These are phyloP conservation scores for Porpolomopsis calyptriformis DNA, from an alignment of 768 basidiomycete genomes.

Conservation along the genomic window DNA sequence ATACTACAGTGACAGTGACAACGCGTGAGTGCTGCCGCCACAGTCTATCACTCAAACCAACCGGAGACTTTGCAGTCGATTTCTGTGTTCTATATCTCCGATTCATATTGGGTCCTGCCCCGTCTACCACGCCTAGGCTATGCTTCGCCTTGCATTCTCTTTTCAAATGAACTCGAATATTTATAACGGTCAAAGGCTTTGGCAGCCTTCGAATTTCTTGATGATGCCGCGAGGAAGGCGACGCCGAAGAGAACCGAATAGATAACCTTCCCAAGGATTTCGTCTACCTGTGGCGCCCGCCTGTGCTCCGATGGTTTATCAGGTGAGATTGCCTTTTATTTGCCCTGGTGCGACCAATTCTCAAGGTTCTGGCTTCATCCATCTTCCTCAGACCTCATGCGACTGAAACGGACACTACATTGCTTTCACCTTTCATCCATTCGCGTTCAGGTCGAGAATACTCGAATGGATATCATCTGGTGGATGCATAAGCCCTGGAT, in stretches of 20 bases:
- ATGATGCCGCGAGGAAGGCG: conserved; percentile 48
- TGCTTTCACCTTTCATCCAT: conserved; percentile 57
- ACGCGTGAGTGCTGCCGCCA: too few relatives aligned
- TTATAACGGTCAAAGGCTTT: conserved; percentile 88
- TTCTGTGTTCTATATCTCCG: too few relatives aligned
- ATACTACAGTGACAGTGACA: too few relatives aligned
- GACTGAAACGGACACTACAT: conserved; percentile 44
- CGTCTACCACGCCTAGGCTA: conserved; percentile 31
- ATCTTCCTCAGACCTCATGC: conserved; percentile 62
- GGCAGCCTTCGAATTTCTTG: conserved; percentile 83
- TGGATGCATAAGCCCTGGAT: conserved; percentile 79
- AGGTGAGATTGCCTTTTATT: conserved; percentile 33
- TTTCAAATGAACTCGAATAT: conserved; percentile 86
- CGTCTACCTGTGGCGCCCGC: conserved; percentile 93
- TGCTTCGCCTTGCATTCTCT: conserved; percentile 65
- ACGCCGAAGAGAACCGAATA: conserved; percentile 43
- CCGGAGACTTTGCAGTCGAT: too few relatives aligned
- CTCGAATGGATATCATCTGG: conserved; percentile 50
- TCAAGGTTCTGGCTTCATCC: conserved; percentile 58
- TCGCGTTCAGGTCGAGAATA: conserved; percentile 62
- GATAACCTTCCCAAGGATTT: conserved; percentile 89
- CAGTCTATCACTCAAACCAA: too few relatives aligned
- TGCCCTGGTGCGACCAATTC: background rate
- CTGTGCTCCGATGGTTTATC: conserved; percentile 67
- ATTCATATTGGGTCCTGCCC: too few relatives aligned